Percentiles rank a stretch among this genome's conserved stretches.
These are phyloP conservation scores for Candida xyloterini DNA, from an alignment of 805 yeast genomes.

Conservation along the genomic window DNA sequence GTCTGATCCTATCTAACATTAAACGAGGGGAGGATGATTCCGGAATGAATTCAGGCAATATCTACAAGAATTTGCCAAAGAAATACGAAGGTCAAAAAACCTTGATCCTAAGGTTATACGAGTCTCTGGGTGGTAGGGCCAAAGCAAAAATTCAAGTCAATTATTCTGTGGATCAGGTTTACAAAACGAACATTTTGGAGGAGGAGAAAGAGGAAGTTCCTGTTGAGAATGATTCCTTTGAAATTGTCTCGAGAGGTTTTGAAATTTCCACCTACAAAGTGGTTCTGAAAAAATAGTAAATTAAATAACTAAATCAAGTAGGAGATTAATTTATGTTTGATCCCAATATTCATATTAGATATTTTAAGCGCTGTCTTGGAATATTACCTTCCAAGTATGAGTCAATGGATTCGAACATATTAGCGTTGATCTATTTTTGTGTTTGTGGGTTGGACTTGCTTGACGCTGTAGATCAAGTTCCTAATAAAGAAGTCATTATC, in stretches of 20 bases:
- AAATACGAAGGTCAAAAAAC: conserved; percentile 45
- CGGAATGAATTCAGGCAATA: conserved; percentile 32
- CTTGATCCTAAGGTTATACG: conserved; percentile 75
- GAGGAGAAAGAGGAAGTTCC: conserved; percentile 41
- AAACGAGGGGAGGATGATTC: conserved; percentile 87
- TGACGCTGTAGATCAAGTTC: conserved; percentile 28
- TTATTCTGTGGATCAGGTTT: conserved; percentile 45
- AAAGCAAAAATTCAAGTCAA: conserved; percentile 48
- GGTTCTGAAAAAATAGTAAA: conserved; percentile 29
- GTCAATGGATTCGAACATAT: conserved; percentile 62
- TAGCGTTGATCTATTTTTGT: conserved; percentile 70
- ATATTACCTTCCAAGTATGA: conserved; percentile 48
- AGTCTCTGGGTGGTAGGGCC: conserved; percentile 79
- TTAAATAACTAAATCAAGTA: not conserved
- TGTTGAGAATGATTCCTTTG: conserved; percentile 28
- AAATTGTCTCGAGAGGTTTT: conserved; percentile 61
- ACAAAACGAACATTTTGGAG: conserved; percentile 59
- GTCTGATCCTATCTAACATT: conserved; percentile 68
- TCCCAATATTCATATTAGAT: conserved; percentile 26
- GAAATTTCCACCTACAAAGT: conserved; percentile 69
- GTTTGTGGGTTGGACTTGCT: conserved; percentile 56
- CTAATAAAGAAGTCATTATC: conserved; percentile 33
- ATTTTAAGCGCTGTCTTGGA: conserved; percentile 31
- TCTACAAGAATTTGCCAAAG: conserved; percentile 35
- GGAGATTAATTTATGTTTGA: conserved; percentile 10